Percentiles rank a stretch among this genome's conserved stretches.
Evolutionary conservation across 2,329 filamentous ascomycete species (phyloP).

Genomic region (Colletotrichum siamense): DNA sequence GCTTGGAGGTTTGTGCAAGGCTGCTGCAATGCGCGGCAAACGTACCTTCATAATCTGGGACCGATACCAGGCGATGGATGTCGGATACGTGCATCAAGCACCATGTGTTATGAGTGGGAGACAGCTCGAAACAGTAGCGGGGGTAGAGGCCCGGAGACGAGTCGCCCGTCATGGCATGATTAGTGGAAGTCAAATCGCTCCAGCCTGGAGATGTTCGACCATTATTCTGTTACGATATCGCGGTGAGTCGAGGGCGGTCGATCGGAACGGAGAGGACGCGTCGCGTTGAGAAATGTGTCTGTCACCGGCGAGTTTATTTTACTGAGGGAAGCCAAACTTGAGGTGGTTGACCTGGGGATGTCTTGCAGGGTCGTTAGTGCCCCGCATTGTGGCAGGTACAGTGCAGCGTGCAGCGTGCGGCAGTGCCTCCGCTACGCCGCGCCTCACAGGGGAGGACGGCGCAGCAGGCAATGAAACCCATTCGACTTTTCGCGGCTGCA

Average conservation of each 20-base stretch:
- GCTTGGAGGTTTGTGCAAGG: not conserved
- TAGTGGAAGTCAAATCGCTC: not conserved
- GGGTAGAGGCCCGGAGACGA: slow-evolving; percentile 54
- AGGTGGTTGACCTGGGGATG: slow-evolving; percentile 13
- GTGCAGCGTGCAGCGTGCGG: not conserved
- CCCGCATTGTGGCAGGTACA: slow-evolving; percentile 10
- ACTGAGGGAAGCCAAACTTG: not conserved
- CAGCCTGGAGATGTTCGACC: not conserved
- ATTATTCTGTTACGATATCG: not conserved
- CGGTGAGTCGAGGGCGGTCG: not conserved
- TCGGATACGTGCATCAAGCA: slow-evolving; percentile 60
- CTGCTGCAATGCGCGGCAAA: not conserved
- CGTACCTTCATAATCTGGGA: slow-evolving; percentile 60
- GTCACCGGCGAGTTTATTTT: not conserved
- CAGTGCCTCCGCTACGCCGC: not conserved
- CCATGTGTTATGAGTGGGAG: slow-evolving; percentile 65
- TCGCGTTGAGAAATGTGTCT: not conserved
- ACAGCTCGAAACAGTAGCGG: slow-evolving; percentile 67
- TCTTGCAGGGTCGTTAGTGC: not conserved
- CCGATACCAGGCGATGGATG: slow-evolving; percentile 51
- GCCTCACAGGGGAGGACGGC: not conserved
- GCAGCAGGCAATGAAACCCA: not conserved
- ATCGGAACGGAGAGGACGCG: not conserved
- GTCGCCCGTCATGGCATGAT: slow-evolving; percentile 57
- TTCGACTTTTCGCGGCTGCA: not conserved